Percentiles rank a stretch among this genome's conserved stretches.
These are phyloP conservation scores for Amyloporia xantha DNA, from an alignment of 768 basidiomycete genomes.

Conservation along the genomic window DNA sequence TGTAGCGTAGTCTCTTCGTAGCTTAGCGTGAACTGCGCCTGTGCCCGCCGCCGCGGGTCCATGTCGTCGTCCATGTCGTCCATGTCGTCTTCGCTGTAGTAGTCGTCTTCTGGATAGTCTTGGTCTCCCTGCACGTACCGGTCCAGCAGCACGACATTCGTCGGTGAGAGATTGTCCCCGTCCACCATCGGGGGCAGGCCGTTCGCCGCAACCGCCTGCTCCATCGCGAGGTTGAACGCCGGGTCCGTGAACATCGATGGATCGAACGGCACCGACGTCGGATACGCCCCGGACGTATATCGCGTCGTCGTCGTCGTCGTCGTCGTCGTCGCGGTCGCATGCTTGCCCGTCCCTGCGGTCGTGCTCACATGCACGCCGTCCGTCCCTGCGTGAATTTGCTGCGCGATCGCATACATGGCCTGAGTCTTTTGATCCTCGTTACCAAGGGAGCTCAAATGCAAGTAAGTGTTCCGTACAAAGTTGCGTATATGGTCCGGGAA, in stretches of 20 bases:
- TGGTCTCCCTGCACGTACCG: conserved; percentile 32
- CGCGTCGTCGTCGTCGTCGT: conserved; percentile 27
- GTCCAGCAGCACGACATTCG: conserved; percentile 31
- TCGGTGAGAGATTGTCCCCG: conserved; percentile 5
- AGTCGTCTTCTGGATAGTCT: conserved; percentile 34
- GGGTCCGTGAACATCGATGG: conserved; percentile 49
- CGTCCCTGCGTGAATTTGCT: conserved; percentile 49
- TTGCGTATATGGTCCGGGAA: conserved; percentile 63
- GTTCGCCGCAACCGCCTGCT: conserved; percentile 37
- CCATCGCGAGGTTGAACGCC: conserved; percentile 44
- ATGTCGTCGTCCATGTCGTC: conserved; percentile 32
- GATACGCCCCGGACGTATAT: conserved; percentile 36
- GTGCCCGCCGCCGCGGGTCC: conserved; percentile 20
- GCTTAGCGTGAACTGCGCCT: conserved; percentile 35
- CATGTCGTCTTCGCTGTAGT: conserved; percentile 41
- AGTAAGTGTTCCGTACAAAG: conserved; percentile 45
- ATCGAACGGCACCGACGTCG: conserved; percentile 42
- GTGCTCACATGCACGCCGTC: conserved; percentile 23
- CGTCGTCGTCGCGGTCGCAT: conserved; percentile 21
- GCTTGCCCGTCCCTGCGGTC: conserved; percentile 15
- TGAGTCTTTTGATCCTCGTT: conserved; percentile 39
- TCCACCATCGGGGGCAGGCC: conserved; percentile 14
- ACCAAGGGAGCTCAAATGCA: conserved; percentile 28
- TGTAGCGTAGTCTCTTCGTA: conserved; percentile 26
- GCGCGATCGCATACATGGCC: conserved; percentile 64